Conservation (phyloP, 1,284 basidiomycete genomes). For the Cryptococcus wingfieldii region DNA sequence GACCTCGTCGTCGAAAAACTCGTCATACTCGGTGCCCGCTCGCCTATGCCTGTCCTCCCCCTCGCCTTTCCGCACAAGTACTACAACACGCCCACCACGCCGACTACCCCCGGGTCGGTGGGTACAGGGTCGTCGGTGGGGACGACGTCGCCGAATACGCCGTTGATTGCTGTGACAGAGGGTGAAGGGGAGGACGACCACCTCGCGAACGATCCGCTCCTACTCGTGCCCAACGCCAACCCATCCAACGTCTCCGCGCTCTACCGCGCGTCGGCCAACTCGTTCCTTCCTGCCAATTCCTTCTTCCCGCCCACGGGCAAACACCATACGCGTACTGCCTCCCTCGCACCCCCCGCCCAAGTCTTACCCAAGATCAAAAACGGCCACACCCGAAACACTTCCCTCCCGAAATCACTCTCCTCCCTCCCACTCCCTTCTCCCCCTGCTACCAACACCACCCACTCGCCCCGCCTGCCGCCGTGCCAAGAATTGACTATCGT, state of each 20-base stretch:
- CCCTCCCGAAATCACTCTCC: neutral
- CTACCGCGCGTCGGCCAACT: neutral
- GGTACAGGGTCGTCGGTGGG: too few relatives aligned
- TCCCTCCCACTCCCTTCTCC: neutral
- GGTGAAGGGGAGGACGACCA: too few relatives aligned
- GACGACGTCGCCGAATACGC: too few relatives aligned
- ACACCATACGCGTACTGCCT: neutral
- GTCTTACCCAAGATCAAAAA: neutral
- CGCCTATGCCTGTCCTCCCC: conserved; percentile 12
- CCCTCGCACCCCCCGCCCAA: neutral
- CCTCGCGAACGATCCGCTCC: too few relatives aligned
- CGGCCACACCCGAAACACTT: neutral
- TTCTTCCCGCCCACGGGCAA: too few relatives aligned
- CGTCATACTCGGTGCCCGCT: conserved; percentile 11
- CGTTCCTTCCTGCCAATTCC: neutral
- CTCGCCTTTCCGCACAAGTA: conserved; percentile 6
- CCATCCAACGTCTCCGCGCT: neutral
- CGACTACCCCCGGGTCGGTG: neutral
- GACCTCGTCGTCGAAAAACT: conserved; percentile 9
- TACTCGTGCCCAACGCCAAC: too few relatives aligned
- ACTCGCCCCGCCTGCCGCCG: neutral
- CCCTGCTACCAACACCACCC: neutral
- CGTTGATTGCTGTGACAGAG: too few relatives aligned
- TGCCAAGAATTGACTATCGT: conserved; percentile 7
- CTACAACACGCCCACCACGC: neutral